Evolutionary conservation across 192 early-diverging fungal genomes (phyloP), one percentile per base, ranked within the genome.

Genomic region (Backusella tarrabulga): DNA sequence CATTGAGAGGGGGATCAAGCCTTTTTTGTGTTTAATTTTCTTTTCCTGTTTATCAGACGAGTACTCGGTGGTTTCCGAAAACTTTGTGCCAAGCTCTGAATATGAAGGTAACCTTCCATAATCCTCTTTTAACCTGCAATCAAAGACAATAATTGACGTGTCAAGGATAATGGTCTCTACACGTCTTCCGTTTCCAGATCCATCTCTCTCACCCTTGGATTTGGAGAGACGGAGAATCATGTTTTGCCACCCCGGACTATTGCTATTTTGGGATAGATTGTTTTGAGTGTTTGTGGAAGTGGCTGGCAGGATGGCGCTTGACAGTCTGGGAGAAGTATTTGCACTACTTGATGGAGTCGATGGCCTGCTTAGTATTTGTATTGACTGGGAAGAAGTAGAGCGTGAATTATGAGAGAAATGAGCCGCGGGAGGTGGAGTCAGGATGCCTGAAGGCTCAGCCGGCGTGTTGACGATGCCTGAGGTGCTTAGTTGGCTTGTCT

Each of bases 41-140:
- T 56, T 73, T 17, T 34, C 26, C 23, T 41, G 29, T 36, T 73
- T 73, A 34, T 32, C 17, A 23, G 29, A 26, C 34, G 32, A 17
- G 17, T 23, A 14, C 21, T 38, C 15, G 34, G 54, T 46, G 15
- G 52, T 44, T 40, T 41, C 32, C 26, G 34, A 23, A 9, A 19
- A 66, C 68, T 41, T 74, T 56, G 40, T 23, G 21, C 73, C 52
- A 36, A 73, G 60, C 60, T 81, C 76, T 44, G 42, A 73, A 32
- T 81, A 81, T 2, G 80, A 77, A 19, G 80, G 80, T 26, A 81
- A 60, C 19, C 67, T 26, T 5, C 76, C 80, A 77, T 77, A 81
- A 29, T 81, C 80, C 52, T 81, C 80, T 19, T 81, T 81, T 3
- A 81, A 68, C 0, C 80, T 67, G 23, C 80, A 81, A 26, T 81